phyloP scores from a whole-genome alignment of 257 asterid genomes.

The Solanum medicagineum region DNA sequence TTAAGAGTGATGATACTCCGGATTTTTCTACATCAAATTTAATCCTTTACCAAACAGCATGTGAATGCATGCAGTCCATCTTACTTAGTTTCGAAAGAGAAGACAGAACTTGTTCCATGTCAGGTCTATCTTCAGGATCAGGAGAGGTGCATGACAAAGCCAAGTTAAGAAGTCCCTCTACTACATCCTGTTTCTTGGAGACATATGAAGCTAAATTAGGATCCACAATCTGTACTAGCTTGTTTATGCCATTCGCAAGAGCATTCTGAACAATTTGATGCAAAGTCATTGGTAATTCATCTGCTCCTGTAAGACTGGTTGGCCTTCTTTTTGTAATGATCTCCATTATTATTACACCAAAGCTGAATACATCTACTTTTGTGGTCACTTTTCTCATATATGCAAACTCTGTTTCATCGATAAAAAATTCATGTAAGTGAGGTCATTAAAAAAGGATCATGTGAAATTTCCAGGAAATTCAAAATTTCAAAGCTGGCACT shows the following conservation, averaged over 20 bases:
- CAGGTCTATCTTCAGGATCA: constrained; percentile 59
- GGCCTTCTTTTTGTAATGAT: constrained; percentile 62
- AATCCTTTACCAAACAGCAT: background rate
- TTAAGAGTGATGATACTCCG: background rate
- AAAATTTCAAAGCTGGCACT: background rate
- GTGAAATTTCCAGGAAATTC: background rate
- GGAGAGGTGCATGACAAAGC: constrained; percentile 51
- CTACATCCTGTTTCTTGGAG: constrained; percentile 24
- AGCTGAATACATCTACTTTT: constrained; percentile 80
- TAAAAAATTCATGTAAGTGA: background rate
- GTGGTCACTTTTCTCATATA: constrained; percentile 63
- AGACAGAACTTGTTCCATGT: constrained; percentile 48
- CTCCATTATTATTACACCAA: constrained; percentile 70
- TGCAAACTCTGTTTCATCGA: constrained; percentile 50
- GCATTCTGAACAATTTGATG: constrained; percentile 44
- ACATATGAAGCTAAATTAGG: constrained; percentile 23
- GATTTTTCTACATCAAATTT: background rate
- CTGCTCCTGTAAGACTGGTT: constrained; percentile 41
- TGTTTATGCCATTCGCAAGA: constrained; percentile 23
- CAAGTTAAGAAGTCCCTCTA: constrained; percentile 46
- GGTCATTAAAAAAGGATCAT: background rate
- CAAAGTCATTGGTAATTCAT: constrained; percentile 51
- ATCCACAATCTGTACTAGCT: constrained; percentile 36
- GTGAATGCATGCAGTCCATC: background rate
- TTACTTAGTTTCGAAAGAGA: constrained; percentile 41